Conservation (phyloP, 2,329 filamentous ascomycete species). For the Myrmaecium sp. region DNA sequence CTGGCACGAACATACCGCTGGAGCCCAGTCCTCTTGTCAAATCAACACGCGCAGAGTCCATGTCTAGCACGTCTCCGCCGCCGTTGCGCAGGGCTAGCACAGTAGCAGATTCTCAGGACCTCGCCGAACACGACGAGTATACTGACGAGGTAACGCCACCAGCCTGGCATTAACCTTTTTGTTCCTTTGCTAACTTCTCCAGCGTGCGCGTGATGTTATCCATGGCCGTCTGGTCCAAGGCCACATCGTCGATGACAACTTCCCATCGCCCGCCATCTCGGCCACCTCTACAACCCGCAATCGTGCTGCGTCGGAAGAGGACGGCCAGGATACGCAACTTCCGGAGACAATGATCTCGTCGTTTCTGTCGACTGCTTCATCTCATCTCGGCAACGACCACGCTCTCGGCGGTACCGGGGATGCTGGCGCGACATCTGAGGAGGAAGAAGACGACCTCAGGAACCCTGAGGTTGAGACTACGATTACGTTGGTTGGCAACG, state of each 20-base stretch:
- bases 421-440: slow-evolving; percentile 66
- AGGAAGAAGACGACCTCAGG: slow-evolving; percentile 79
- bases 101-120: slow-evolving; percentile 14
- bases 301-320: slow-evolving; percentile 29
- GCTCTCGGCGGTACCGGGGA: slow-evolving; percentile 74
- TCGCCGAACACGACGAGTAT: slow-evolving; percentile 35
- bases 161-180: not conserved
- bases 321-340: slow-evolving; percentile 23
- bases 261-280: slow-evolving; percentile 58
- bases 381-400: slow-evolving; percentile 37
- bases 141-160: slow-evolving; percentile 46
- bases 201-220: slow-evolving; percentile 71
- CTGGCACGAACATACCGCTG: slow-evolving; percentile 2
- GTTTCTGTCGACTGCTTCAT: slow-evolving; percentile 65
- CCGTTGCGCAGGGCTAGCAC: no score
- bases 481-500: slow-evolving; percentile 93
- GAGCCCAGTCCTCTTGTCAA: slow-evolving; percentile 5
- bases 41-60: slow-evolving; percentile 6
- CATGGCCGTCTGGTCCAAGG: slow-evolving; percentile 83
- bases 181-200: slow-evolving; percentile 7
- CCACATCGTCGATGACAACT: slow-evolving; percentile 89
- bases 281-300: slow-evolving; percentile 39
- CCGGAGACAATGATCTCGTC: slow-evolving; percentile 77
- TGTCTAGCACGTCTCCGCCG: no score
- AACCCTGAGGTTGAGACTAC: slow-evolving; percentile 76